These are phyloP conservation scores for Penicillium steckii DNA, from an alignment of 495 filamentous ascomycete species.

Conservation along the genomic window DNA sequence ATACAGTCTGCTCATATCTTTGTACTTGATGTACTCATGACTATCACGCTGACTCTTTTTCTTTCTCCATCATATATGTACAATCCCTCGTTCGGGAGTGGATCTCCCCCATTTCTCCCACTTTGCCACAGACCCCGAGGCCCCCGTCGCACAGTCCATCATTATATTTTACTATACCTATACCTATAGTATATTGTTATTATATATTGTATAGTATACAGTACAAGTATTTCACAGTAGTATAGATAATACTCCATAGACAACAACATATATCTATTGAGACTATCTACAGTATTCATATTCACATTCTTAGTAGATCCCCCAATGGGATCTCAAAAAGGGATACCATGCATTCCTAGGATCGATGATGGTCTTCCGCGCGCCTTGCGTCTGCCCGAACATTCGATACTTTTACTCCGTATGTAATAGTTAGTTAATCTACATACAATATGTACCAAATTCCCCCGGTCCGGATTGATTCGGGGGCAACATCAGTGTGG, in stretches of 20 bases:
- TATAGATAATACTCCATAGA: too few relatives aligned
- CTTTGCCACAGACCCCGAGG: not conserved
- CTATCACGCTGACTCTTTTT: not conserved
- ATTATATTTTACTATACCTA: too few relatives aligned
- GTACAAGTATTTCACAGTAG: too few relatives aligned
- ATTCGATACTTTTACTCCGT: too few relatives aligned
- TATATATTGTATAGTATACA: too few relatives aligned
- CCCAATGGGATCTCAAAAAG: constrained; percentile 3
- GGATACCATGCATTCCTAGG: constrained; percentile 16
- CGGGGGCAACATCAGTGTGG: too few relatives aligned
- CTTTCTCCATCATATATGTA: too few relatives aligned
- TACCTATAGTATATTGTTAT: too few relatives aligned
- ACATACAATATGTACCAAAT: constrained; percentile 7
- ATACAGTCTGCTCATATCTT: too few relatives aligned
- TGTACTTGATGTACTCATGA: not conserved
- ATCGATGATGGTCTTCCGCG: constrained; percentile 18
- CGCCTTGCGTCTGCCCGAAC: constrained; percentile 19
- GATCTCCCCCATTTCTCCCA: not conserved
- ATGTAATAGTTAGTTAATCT: too few relatives aligned
- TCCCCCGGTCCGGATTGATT: constrained; percentile 18
- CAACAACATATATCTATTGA: not conserved
- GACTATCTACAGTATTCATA: not conserved
- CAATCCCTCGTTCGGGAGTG: too few relatives aligned
- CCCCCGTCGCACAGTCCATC: too few relatives aligned
- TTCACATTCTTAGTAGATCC: not conserved